A percentile compares a stretch with the other conserved stretches of the same genome.
phyloP scores from a whole-genome alignment of 768 basidiomycete genomes.

The Brasilioporus rufonigricans region DNA sequence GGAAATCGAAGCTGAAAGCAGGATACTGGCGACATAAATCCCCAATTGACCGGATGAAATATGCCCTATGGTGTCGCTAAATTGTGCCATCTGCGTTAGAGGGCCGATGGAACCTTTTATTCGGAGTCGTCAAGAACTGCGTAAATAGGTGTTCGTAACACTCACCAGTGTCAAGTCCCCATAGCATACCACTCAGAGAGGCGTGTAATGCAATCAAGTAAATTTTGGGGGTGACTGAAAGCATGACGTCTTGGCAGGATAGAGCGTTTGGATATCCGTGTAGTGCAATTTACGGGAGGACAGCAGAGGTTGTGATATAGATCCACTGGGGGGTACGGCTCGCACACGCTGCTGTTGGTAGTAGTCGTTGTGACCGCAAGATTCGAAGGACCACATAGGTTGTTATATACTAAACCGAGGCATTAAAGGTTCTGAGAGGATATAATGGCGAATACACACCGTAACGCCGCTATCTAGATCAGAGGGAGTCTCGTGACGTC shows the following conservation, averaged over 20 bases:
- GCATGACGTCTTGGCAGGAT: neutral
- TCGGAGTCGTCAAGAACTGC: neutral
- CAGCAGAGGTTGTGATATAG: neutral
- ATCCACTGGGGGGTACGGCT: too few relatives aligned
- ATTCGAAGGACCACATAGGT: too few relatives aligned
- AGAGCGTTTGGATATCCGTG: neutral
- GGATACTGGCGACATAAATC: conserved; percentile 42
- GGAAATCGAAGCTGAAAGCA: conserved; percentile 40
- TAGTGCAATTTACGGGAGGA: neutral
- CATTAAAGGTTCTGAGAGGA: too few relatives aligned
- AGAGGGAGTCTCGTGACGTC: too few relatives aligned
- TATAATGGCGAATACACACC: too few relatives aligned
- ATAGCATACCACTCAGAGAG: conserved; percentile 30
- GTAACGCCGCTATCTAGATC: too few relatives aligned
- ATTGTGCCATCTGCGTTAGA: conserved; percentile 46
- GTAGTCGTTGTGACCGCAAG: too few relatives aligned
- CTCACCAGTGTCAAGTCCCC: conserved; percentile 33
- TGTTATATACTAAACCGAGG: too few relatives aligned
- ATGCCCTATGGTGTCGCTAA: conserved; percentile 36
- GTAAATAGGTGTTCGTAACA: neutral
- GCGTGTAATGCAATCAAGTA: conserved; percentile 26
- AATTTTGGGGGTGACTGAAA: conserved; percentile 11
- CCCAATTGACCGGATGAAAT: conserved; percentile 40
- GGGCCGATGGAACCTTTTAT: conserved; percentile 38
- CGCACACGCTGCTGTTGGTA: too few relatives aligned